phyloP scores from a whole-genome alignment of 345 rosid species.

The Gynandropsis gynandra region DNA sequence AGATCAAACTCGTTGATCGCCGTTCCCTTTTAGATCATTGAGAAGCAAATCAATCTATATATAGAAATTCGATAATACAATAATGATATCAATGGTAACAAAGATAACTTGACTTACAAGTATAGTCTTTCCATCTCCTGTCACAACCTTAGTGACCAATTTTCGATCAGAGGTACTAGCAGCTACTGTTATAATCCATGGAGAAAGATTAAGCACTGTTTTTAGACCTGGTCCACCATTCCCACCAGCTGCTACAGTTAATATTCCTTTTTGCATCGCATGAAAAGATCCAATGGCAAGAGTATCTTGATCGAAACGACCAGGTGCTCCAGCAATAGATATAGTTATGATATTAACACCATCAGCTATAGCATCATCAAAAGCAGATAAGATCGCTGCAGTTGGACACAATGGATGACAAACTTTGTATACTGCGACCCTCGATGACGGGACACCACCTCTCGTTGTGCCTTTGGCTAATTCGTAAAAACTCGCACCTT shows the following conservation, averaged over 20 bases:
- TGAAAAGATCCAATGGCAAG: slow-evolving; percentile 54
- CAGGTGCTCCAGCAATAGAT: slow-evolving; percentile 48
- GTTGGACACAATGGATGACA: slow-evolving; percentile 13
- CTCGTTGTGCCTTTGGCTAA: slow-evolving; percentile 44
- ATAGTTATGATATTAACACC: slow-evolving; percentile 69
- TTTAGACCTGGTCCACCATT: slow-evolving; percentile 37
- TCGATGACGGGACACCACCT: slow-evolving; percentile 55
- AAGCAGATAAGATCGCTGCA: slow-evolving; percentile 17
- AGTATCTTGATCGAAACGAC: slow-evolving; percentile 32
- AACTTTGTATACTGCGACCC: slow-evolving; percentile 43
- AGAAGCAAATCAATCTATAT: neutral
- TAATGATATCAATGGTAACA: neutral
- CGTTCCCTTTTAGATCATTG: slow-evolving; percentile 21
- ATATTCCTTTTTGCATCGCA: slow-evolving; percentile 48
- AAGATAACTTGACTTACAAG: slow-evolving; percentile 19
- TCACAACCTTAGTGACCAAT: slow-evolving; percentile 40
- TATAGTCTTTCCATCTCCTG: slow-evolving; percentile 37
- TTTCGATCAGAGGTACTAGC: slow-evolving; percentile 54
- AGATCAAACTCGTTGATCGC: slow-evolving; percentile 27
- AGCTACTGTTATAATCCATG: slow-evolving; percentile 60
- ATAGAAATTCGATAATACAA: neutral
- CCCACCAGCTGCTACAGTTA: slow-evolving; percentile 45
- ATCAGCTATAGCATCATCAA: slow-evolving; percentile 30
- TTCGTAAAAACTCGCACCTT: slow-evolving; percentile 34
- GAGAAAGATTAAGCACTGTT: slow-evolving; percentile 39